phyloP scores from a whole-genome alignment of 2,329 filamentous ascomycete species.

The Xylariaceae sp. region DNA sequence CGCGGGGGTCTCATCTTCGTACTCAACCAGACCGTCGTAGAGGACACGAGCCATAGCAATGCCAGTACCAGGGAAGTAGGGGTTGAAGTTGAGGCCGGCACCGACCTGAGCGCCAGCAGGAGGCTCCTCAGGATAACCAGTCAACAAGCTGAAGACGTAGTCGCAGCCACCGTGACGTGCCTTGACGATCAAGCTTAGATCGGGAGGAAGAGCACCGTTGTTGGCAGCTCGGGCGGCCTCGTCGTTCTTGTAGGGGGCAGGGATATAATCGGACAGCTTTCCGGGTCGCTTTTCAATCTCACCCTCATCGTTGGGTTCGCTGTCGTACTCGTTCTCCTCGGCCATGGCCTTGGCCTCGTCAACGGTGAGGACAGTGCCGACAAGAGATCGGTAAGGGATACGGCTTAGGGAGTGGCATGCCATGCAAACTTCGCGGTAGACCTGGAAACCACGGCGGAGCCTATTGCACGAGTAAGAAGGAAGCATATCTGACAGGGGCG shows the following conservation, averaged over 20 bases:
- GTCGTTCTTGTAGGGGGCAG: conserved; percentile 96
- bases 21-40: conserved; percentile 96
- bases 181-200: conserved; percentile 98
- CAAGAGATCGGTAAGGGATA: conserved; percentile 90
- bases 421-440: conserved; percentile 98
- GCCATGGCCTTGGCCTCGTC: conserved; percentile 97
- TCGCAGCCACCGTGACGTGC: conserved; percentile 96
- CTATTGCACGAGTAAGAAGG: conserved; percentile 52
- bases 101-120: conserved; percentile 87
- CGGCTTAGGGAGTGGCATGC: conserved; percentile 96
- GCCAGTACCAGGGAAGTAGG: conserved; percentile 98
- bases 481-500: neutral
- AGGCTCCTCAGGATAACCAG: conserved; percentile 95
- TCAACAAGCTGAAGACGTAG: conserved; percentile 97
- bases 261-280: conserved; percentile 98
- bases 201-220: conserved; percentile 95
- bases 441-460: conserved; percentile 98
- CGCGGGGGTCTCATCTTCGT: conserved; percentile 94
- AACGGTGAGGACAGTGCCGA: conserved; percentile 91
- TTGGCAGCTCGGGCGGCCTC: conserved; percentile 97
- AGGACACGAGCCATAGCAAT: conserved; percentile 99
- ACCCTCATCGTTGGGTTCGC: conserved; percentile 96
- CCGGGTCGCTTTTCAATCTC: conserved; percentile 98
- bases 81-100: conserved; percentile 98
- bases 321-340: conserved; percentile 98